Conservation (phyloP, 2,329 filamentous ascomycete species). For the Penicillium rolfsii region DNA sequence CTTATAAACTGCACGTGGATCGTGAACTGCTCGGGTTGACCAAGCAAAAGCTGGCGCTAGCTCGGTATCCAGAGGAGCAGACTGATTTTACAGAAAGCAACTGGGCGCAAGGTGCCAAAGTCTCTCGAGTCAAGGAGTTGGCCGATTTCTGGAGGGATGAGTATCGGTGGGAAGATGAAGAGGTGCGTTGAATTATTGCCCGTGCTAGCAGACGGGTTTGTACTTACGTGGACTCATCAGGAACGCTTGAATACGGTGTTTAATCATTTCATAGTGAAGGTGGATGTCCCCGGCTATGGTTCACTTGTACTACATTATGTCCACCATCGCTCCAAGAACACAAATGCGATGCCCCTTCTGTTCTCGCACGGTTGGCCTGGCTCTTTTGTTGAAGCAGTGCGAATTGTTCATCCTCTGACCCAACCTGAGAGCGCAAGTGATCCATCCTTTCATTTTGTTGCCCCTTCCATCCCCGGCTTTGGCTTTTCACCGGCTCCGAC, state of each 20-base stretch:
- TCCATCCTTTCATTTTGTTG: too few species aligned
- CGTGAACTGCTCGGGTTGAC: too few species aligned
- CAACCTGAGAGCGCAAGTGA: too few species aligned
- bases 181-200: too few species aligned
- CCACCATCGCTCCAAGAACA: conserved; percentile 19
- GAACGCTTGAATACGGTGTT: conserved; percentile 11
- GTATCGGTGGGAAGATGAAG: conserved; percentile 14
- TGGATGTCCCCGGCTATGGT: conserved; percentile 12
- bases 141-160: conserved; percentile 4
- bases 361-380: conserved; percentile 45
- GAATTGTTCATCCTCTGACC: too few species aligned
- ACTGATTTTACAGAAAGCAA: conserved; percentile 16
- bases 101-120: conserved; percentile 11
- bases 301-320: conserved; percentile 27
- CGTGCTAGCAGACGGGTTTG: not conserved
- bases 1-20: conserved; percentile 9
- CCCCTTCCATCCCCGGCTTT: conserved; percentile 15
- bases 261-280: not conserved
- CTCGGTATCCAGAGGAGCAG: conserved; percentile 19
- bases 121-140: conserved; percentile 8
- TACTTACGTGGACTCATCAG: conserved; percentile 3
- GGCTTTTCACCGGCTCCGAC: conserved; percentile 35
- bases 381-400: conserved; percentile 36
- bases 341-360: conserved; percentile 41
- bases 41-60: conserved; percentile 15